Evolutionary conservation across 2,329 filamentous ascomycete species (phyloP), one percentile per base, ranked within the genome.

Genomic region (Seiridium unicorne): DNA sequence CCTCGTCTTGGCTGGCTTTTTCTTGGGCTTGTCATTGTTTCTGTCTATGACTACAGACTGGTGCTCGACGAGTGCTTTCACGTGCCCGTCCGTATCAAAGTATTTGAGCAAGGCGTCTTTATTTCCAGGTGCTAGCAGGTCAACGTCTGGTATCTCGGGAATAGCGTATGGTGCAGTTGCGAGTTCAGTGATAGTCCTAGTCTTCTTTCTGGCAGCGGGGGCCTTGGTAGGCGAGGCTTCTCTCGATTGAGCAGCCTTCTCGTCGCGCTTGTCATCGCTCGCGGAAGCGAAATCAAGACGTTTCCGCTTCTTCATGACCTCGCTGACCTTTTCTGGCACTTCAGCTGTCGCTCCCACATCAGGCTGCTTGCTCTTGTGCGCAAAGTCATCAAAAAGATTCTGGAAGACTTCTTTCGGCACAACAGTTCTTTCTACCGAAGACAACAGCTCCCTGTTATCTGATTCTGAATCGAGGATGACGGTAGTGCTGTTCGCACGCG

Each of bases 121-220:
- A 63, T 65, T 47, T 62, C 65, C 4, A 51, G 59, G 44, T 56
- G 67, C 36, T 70, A 64, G 42, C n/a, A 73, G 44, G 11, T 70
- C 68, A 26, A 49, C 65, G 36, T 77, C 73, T 8, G 69, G 64
- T 56, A 79, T 72, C 3, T 73, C 70, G 3, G 76, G 70, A 32
- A 76, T 72, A 10, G 70, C 71, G 69, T 93, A 95, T 4, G 86
- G 85, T 10, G 90, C 88, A 1, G 88, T 94, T 9, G 91, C 90
- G 55, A 91, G 76, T 46, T 87, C 90, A 0, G 92, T 96, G 60
- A 96, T 88, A 0, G 92, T 96, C 46, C 86, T 86, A 0, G 87
- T 76, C 72, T 89, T 93, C 74, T 90, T 92, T 72, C 85, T 87
- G 3, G 81, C 76, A 4, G 79, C 77, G 64, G 86, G 89, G 31